These are phyloP conservation scores for Mycosphaerella sp. DNA, from an alignment of 2,329 filamentous ascomycete genomes.

Conservation along the genomic window DNA sequence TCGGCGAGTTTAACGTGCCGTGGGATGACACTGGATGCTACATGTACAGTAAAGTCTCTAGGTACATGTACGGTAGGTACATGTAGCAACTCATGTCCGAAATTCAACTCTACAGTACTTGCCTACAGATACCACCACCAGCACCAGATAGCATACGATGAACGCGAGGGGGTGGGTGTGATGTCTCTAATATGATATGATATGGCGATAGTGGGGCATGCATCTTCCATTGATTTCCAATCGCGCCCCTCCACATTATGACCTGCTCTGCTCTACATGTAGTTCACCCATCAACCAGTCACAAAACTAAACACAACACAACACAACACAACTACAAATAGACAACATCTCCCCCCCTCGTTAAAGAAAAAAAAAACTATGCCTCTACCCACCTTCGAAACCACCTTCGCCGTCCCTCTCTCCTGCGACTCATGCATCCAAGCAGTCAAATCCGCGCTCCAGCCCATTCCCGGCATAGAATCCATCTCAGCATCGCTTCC, in stretches of 20 bases:
- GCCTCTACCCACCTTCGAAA: conserved; percentile 51
- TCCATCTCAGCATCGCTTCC: conserved; percentile 77
- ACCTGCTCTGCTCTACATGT: background rate
- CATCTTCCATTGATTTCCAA: conserved; percentile 9
- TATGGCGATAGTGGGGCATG: conserved; percentile 1
- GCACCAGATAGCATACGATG: too few relatives aligned
- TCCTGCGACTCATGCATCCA: conserved; percentile 86
- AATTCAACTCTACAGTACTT: too few relatives aligned
- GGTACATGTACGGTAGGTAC: too few relatives aligned
- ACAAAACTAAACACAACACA: background rate
- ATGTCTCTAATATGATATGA: background rate
- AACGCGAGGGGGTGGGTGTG: too few relatives aligned
- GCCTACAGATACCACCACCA: too few relatives aligned
- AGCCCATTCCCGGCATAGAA: conserved; percentile 61
- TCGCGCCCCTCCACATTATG: conserved; percentile 9
- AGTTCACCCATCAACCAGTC: background rate
- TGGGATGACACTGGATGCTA: too few relatives aligned
- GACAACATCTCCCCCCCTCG: too few relatives aligned
- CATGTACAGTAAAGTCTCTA: too few relatives aligned
- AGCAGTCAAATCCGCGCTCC: conserved; percentile 72
- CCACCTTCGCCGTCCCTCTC: conserved; percentile 90
- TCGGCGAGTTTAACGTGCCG: background rate
- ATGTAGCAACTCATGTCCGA: too few relatives aligned
- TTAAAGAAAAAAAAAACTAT: conserved; percentile 21
- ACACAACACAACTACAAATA: too few relatives aligned